Base-by-base conservation (phyloP, 2,329 filamentous ascomycete genomes). In the Orbilia quercus region DNA sequence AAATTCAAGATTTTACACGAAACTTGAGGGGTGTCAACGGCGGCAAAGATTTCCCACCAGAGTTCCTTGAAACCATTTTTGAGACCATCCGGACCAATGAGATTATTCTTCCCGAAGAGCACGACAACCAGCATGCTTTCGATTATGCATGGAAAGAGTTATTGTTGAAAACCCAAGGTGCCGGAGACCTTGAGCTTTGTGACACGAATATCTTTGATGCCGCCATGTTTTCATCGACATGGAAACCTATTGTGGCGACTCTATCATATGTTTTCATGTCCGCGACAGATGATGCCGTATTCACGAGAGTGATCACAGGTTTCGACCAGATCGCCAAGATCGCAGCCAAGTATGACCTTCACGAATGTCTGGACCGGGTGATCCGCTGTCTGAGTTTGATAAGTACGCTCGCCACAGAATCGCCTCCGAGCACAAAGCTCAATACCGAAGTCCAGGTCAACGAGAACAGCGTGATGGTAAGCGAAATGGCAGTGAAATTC, bases 191-290 rank as follows among this genome's bases (percentile, higher is more conserved):
- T 47, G 83, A 90, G 34, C 84, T 94, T 28, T 96, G 92, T 80
- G 70, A 75, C 18, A 96, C 94, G 2, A 98, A 97, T 79, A 88
- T 96, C 40, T 99, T 92, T 80, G 96, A 99, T 80, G 91, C 93
- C 2, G 93, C 99, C 79, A 97, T 99, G 91, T 99, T 99, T 80
- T 89, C 90, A 66, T 90, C 92, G 20, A 97, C 93, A 0, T 99
- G 96, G 95, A 92, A 88, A 79, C 94, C 96, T 0, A 92, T 99
- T 54, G 86, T 99, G 38, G 93, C 95, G 2, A 98, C 96, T 0
- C 83, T 99, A 62, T 96, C 95, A 11, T 99, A 98, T 79, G 95
- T 99, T 2, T 99, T 99, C 83, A 96, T 98, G 90, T 98, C 94
- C 36, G 96, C 96, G 14, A 96, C 92, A 0, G 96, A 99, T 79